Evolutionary conservation across 108 stramenopile genomes (phyloP).

Genomic region (Nannochloropsis salina): DNA sequence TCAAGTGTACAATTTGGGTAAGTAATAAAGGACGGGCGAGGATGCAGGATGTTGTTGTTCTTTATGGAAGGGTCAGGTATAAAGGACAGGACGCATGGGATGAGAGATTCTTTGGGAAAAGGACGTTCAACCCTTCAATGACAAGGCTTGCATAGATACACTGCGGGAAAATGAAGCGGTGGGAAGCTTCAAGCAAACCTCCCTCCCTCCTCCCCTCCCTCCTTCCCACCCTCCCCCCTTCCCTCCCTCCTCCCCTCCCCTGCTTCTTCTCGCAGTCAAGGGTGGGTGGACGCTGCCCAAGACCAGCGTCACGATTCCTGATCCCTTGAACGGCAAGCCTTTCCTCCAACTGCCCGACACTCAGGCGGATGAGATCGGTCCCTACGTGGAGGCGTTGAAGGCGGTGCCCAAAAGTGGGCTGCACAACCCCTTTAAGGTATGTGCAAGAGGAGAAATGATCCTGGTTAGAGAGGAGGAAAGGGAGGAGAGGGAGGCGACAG

Average conservation of each 20-base stretch:
- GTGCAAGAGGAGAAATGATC: background rate
- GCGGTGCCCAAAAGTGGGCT: constrained; percentile 63
- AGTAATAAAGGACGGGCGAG: background rate
- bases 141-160: no score
- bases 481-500: background rate
- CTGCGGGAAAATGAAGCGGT: no score
- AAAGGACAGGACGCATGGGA: no score
- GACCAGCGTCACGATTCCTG: constrained; percentile 31
- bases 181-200: no score
- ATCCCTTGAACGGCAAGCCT: constrained; percentile 55
- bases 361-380: constrained; percentile 57
- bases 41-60: background rate
- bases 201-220: background rate
- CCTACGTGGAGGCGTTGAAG: constrained; percentile 68
- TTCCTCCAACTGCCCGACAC: constrained; percentile 54
- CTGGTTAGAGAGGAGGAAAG: background rate
- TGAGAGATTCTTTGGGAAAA: no score
- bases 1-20: constrained; percentile 29
- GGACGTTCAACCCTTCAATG: no score
- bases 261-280: constrained; percentile 24
- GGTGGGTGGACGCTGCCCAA: constrained; percentile 36
- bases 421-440: constrained; percentile 73
- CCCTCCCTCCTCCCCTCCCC: background rate
- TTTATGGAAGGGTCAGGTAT: background rate
- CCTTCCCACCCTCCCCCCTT: background rate